These are phyloP conservation scores for Triadica sebifera DNA, from an alignment of 345 rosid species.

Conservation along the genomic window DNA sequence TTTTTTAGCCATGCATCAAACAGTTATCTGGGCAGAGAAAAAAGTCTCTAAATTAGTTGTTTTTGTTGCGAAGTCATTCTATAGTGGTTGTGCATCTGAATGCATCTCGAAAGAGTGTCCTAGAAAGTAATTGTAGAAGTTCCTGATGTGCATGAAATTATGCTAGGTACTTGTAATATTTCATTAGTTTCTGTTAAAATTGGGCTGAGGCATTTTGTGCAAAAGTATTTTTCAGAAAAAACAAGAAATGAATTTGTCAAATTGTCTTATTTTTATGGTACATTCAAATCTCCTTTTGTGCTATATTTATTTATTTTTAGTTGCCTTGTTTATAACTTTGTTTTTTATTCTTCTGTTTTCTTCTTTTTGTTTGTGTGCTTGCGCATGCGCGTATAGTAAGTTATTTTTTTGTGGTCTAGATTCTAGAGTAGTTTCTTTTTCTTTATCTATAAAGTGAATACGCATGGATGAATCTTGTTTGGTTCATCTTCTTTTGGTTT, in stretches of 20 bases:
- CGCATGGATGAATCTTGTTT: slow-evolving; percentile 6
- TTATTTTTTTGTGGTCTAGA: too few species aligned
- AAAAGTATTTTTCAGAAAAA: neutral
- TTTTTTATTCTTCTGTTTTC: neutral
- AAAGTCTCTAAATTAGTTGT: too few species aligned
- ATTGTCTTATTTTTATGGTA: neutral
- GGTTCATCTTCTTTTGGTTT: slow-evolving; percentile 7
- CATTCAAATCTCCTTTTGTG: neutral
- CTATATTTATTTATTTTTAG: neutral
- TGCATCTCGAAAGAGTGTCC: slow-evolving; percentile 8
- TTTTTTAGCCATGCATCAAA: neutral
- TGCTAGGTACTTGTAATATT: neutral
- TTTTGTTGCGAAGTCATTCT: neutral
- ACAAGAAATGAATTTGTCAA: neutral
- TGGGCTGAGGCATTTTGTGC: neutral
- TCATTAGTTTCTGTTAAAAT: slow-evolving; percentile 2
- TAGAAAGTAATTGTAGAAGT: slow-evolving; percentile 7
- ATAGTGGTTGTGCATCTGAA: neutral
- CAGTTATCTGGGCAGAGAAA: slow-evolving; percentile 4
- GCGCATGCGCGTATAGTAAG: neutral
- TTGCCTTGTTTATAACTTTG: neutral
- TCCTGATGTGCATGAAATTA: neutral
- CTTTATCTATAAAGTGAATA: neutral
- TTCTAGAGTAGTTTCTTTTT: slow-evolving; percentile 13
- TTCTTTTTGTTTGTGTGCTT: neutral